Base-by-base conservation (phyloP, 345 rosid species). In the Salix udensis region DNA sequence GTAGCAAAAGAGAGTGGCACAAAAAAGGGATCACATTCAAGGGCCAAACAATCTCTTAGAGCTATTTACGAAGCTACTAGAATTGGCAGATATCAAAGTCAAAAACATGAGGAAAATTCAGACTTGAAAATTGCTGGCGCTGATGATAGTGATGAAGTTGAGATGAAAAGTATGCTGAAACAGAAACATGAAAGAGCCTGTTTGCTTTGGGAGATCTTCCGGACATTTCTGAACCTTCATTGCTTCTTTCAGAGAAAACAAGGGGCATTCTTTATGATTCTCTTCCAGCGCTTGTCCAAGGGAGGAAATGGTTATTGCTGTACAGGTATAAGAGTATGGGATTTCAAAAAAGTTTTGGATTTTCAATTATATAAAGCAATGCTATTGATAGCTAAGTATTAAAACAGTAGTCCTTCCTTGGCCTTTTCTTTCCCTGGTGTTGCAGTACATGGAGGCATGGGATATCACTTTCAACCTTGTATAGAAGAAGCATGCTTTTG, bases 391-490 rank as follows among this genome's bases (percentile, higher is more conserved):
- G 37, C 19, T 42, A 12, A 12, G 14, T 73, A 65, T 52, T 48
- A 28, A 5, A 13, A 23, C 19, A 18, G 2, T 37, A 42, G 24
- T 72, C 28, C 53, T 61, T 72, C 39, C n/a, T 42, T 82, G 70
- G 76, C 11, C 34, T 24, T 70, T 30, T 34, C 3, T 76, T 12
- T 75, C 18, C 14, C 7, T 34, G 52, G 48, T 73, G 24, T 39
- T 80, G 42, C 81, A 93, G 99, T 84, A 96, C 99, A 67, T 93
- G 99, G 99, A 92, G 95, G 85, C 97, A 96, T 67, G 99, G 99
- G 31, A 91, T 96, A 80, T 91, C 99, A 28, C 91, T 96, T 68
- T 89, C 97, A 44, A 92, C 98, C 28, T 83, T 96, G 52, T 96
- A 96, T 78, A 86, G 99, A 78, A 90, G 94, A 89, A 93, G 99